Conservation (phyloP, 371 early-diverging fungal species). For the Neoconidiobolus thromboides region DNA sequence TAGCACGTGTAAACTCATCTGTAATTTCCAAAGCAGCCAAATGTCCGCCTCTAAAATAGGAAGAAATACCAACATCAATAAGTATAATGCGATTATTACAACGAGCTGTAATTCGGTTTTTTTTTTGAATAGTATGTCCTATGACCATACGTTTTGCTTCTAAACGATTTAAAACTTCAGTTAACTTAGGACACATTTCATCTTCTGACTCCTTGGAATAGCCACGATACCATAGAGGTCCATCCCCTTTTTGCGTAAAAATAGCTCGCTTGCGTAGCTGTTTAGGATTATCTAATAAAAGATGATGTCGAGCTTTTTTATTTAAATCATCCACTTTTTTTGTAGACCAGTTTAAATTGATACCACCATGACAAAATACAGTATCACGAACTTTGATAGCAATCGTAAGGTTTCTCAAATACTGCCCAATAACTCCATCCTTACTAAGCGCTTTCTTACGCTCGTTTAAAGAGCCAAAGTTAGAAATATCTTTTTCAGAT, state of each 20-base stretch:
- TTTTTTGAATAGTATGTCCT: conserved; percentile 49
- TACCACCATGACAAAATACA: conserved; percentile 59
- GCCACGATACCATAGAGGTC: conserved; percentile 41
- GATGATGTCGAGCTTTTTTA: background rate
- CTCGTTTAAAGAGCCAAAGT: conserved; percentile 35
- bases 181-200: conserved; percentile 22
- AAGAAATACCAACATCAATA: conserved; percentile 59
- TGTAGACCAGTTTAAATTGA: conserved; percentile 23
- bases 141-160: conserved; percentile 49
- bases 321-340: conserved; percentile 12
- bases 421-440: conserved; percentile 44
- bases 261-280: background rate
- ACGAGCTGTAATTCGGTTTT: conserved; percentile 34
- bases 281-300: background rate
- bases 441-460: conserved; percentile 30
- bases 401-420: conserved; percentile 27
- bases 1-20: background rate
- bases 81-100: conserved; percentile 37
- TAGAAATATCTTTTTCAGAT: conserved; percentile 29
- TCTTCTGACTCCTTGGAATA: conserved; percentile 35
- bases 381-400: conserved; percentile 33
- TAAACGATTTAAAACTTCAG: conserved; percentile 23
- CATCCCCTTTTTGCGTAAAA: conserved; percentile 12
- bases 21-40: conserved; percentile 10
- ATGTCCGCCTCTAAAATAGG: conserved; percentile 26